phyloP scores from a whole-genome alignment of 176 grass and related monocot species.

The maize (Zea mays) region Zm-B73-REFERENCE-NAM-5.0 NC_050101.1:57013501-57014000 shows the following conservation, averaged over 20 bases:
- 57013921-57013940: no score
- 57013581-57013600: background rate
- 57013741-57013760: background rate
- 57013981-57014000: no score
- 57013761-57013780: background rate
- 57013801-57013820: no score
- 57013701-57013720: background rate
- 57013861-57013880: no score
- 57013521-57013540: slow-evolving; percentile 74
- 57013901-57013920: no score
- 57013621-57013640: background rate
- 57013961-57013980: no score
- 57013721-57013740: background rate
- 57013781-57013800: no score
- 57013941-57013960: no score
- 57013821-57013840: no score
- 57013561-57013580: slow-evolving; percentile 2
- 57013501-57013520: slow-evolving; percentile 96
- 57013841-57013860: no score
- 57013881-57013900: no score
- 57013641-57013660: background rate
- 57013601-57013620: background rate
- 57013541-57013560: slow-evolving; percentile 71
- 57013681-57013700: background rate
- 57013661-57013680: background rate